phyloP scores from a whole-genome alignment of 2,329 filamentous ascomycete species.

The Fusarium sp. region DNA sequence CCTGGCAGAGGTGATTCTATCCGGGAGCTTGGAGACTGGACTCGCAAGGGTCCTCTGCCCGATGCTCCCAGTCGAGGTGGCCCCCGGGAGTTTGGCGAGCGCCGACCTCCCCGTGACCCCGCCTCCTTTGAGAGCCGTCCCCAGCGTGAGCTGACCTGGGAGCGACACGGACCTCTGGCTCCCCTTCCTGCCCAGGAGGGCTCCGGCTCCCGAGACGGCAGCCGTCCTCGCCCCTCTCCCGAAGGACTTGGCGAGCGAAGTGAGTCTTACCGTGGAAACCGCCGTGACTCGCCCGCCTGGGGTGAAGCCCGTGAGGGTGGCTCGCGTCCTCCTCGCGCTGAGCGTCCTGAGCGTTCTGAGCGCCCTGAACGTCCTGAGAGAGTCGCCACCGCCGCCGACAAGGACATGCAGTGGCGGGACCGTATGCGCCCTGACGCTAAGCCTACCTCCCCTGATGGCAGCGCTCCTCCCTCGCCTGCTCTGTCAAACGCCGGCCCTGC shows the following conservation, averaged over 20 bases:
- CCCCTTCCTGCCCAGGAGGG: constrained; percentile 69
- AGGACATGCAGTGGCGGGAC: constrained; percentile 92
- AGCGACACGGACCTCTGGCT: constrained; percentile 91
- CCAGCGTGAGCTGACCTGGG: constrained; percentile 86
- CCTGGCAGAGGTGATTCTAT: constrained; percentile 67
- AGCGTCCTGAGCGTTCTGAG: constrained; percentile 80
- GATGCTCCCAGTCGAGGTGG: constrained; percentile 71
- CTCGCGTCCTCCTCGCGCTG: constrained; percentile 79
- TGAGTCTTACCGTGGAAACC: constrained; percentile 70
- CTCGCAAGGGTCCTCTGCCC: constrained; percentile 88
- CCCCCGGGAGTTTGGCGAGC: constrained; percentile 68
- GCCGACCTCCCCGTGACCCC: constrained; percentile 75
- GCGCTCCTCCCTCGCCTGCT: constrained; percentile 80
- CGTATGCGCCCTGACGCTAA: constrained; percentile 88
- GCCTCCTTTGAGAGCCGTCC: constrained; percentile 65
- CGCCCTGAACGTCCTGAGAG: constrained; percentile 75
- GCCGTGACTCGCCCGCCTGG: constrained; percentile 79
- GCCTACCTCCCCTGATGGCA: constrained; percentile 77
- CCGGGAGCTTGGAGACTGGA: constrained; percentile 90
- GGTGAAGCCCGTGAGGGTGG: constrained; percentile 81
- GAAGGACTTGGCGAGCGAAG: constrained; percentile 67
- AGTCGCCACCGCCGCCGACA: constrained; percentile 86
- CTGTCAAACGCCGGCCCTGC: constrained; percentile 62
- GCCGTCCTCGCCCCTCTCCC: constrained; percentile 61
- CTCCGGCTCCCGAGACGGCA: constrained; percentile 65